A percentile compares a stretch with the other conserved stretches of the same genome.
Evolutionary conservation across 1,284 basidiomycete species (phyloP).

Genomic region (Ustilago esculenta): DNA sequence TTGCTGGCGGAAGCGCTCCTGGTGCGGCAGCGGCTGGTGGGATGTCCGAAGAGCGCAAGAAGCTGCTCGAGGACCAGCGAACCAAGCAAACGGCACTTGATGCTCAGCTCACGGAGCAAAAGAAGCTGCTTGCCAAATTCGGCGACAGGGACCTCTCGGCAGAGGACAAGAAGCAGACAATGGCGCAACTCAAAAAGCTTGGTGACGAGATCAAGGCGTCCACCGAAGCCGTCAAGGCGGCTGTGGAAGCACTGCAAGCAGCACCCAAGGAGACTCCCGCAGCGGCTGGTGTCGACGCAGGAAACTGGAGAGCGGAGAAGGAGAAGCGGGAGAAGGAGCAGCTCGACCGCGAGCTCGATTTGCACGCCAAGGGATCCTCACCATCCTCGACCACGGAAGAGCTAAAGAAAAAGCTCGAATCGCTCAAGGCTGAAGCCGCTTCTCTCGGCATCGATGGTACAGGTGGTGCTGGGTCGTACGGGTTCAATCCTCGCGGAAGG

Average conservation of each 20-base stretch:
- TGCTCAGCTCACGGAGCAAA: slow-evolving; percentile 87
- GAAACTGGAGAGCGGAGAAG: slow-evolving; percentile 72
- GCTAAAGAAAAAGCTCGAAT: slow-evolving; percentile 80
- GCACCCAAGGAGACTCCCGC: slow-evolving; percentile 54
- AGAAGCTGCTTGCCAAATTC: slow-evolving; percentile 78
- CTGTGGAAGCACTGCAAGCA: slow-evolving; percentile 64
- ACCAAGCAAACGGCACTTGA: slow-evolving; percentile 81
- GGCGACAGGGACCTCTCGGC: slow-evolving; percentile 74
- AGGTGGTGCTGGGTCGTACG: slow-evolving; percentile 58
- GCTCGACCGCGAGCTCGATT: slow-evolving; percentile 72
- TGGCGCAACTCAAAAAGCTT: slow-evolving; percentile 80
- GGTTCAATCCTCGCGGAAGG: slow-evolving; percentile 64
- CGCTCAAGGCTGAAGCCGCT: slow-evolving; percentile 84
- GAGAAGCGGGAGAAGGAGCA: slow-evolving; percentile 80
- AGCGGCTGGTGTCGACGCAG: slow-evolving; percentile 49
- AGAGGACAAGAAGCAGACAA: slow-evolving; percentile 81
- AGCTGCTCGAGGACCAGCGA: slow-evolving; percentile 69
- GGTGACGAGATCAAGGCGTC: slow-evolving; percentile 79
- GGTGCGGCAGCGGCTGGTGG: slow-evolving; percentile 17
- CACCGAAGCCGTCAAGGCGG: slow-evolving; percentile 66
- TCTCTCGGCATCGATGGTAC: slow-evolving; percentile 77
- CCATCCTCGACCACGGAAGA: slow-evolving; percentile 74
- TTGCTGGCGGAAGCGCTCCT: slow-evolving; percentile 7
- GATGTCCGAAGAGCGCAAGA: slow-evolving; percentile 49
- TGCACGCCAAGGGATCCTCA: slow-evolving; percentile 69